Evolutionary conservation across 306 rosid species (phyloP), one percentile per base, ranked within the genome.

Genomic region (Notholithocarpus densiflorus): DNA sequence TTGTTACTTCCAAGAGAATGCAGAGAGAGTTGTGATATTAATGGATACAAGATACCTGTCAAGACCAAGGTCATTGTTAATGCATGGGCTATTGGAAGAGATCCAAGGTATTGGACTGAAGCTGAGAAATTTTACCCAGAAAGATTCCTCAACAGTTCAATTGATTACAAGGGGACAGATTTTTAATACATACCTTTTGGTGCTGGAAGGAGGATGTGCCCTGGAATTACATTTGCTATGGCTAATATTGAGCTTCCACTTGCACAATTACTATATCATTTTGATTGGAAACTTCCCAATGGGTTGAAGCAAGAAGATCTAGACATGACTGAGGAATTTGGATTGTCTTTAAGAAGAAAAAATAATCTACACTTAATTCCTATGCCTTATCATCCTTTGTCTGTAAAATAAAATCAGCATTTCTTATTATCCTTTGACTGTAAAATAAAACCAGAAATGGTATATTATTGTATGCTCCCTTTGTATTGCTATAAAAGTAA

Each of bases 161-260:
- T 75, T 55, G 86, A 83, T 61, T 75, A 48, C 19, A 83, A 31
- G 31, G 80, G 86, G 6, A 3, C 80, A 23, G 12, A 78, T 37
- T 83, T 68, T 74, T 48, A 78, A 21, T 75, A 20, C n/a, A 68
- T 83, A 0, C 83, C 86, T 9, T 83, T 83, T 78, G 86, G 83
- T 19, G 80, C 82, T 18, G 86, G 86, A 60, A 83, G 82, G 71
- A 82, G 82, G 37, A 85, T 69, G 34, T 91, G 85, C 85, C 89
- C 72, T 1, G 53, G 53, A 48, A 48, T 48, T 13, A 48, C 53
- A 48, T 48, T 48, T 48, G 53, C 53, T 48, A 48, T 21, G 10
- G 79, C 82, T 1, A 73, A 31, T 31, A 43, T 82, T 43, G 76
- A 77, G 43, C 21, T 73, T 3, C 7, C 78, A 24, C 78, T 76